A percentile compares a stretch with the other conserved stretches of the same genome.
These are phyloP conservation scores for Epicoccum nigrum DNA, from an alignment of 2,329 filamentous ascomycete genomes.

Conservation along the genomic window DNA sequence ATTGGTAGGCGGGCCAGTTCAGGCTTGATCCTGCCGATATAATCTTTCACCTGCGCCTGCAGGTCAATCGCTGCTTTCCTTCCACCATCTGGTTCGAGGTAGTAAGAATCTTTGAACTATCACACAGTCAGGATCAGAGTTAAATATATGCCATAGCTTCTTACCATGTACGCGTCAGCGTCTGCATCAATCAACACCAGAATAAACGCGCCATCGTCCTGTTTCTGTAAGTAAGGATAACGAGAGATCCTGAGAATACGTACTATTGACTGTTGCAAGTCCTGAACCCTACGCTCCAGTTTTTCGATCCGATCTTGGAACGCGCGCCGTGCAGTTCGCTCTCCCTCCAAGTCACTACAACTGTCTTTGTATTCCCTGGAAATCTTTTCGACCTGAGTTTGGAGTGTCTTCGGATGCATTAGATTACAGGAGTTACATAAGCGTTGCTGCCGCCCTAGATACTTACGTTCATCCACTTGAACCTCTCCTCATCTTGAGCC, in stretches of 20 bases:
- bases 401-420: too few relatives aligned
- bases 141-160: not conserved
- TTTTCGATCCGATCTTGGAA: not conserved
- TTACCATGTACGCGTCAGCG: not conserved
- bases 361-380: too few relatives aligned
- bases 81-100: not conserved
- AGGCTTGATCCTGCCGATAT: not conserved
- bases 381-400: too few relatives aligned
- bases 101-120: not conserved
- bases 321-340: not conserved
- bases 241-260: not conserved
- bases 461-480: too few relatives aligned
- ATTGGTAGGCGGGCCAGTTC: not conserved
- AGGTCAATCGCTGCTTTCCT: not conserved
- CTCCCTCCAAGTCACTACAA: too few relatives aligned
- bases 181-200: not conserved
- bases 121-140: not conserved
- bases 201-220: not conserved
- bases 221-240: not conserved
- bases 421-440: too few relatives aligned
- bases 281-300: not conserved
- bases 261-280: not conserved
- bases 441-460: too few relatives aligned
- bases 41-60: not conserved
- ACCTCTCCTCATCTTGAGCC: too few relatives aligned